Evolutionary conservation across 345 rosid genomes (phyloP), one percentile per base, ranked within the genome.

Genomic region (Iberis pinnata): DNA sequence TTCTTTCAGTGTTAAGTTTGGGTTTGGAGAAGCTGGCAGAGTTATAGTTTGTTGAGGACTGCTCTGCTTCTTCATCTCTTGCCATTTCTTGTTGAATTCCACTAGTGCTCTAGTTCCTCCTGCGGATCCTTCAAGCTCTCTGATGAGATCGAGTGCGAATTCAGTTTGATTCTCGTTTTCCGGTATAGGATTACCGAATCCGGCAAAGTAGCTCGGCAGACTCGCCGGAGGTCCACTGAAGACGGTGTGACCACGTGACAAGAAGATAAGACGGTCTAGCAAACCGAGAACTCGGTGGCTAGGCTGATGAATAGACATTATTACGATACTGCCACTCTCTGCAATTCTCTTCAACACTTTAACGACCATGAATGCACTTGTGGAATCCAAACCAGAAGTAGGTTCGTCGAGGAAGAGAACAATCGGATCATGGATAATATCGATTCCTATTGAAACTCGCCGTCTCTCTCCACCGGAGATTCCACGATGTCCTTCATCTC

Each of bases 401-500:
- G 96, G 98, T 49, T 90, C 98, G 18, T 90, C 98, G 8, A 90
- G 83, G 61, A 90, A 82, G 13, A 90, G 78, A 8, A 90, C 32
- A 9, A 90, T 87, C 1, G 96, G 98, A 14, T 90, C 98, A 9
- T 90, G 98, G 33, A 90, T 81, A 20, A 90, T 84, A 48, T 90
- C 98, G 17, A 70, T 90, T 3, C 98, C 98, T 1, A 90, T 90
- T 0, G 98, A 90, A 13, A 87, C 98, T 16, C 98, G 78, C 26
- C 98, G 73, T 25, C 96, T 70, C 46, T 90, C 98, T 7, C 98
- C 96, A 0, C 96, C 98, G 0, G 96, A 87, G 39, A 90, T 89
- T 0, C 98, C 98, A 0, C 98, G 78, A 67, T 80, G 98, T 5
- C 95, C 98, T 76, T 90, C 98, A 18, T 90, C 96, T 4, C 98